Evolutionary conservation across 768 basidiomycete genomes (phyloP), one percentile per base, ranked within the genome.

Genomic region (Rhizopogon sp.): DNA sequence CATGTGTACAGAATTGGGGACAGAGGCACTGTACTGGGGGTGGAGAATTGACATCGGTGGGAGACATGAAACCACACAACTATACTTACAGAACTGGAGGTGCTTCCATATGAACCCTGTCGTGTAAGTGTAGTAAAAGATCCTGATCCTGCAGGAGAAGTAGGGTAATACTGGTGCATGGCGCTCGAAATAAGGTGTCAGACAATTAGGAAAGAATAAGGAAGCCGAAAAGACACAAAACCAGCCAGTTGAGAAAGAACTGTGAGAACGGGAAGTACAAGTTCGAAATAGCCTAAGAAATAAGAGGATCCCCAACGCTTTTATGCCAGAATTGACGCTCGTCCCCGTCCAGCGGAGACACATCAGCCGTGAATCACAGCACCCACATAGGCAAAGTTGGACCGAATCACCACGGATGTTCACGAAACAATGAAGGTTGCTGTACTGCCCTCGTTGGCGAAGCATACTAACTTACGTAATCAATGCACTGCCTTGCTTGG

Each of bases 1-100:
- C 45, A 70, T 76, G 50, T 78, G 79, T 5, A 90, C 85, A n/a
- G 82, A 74, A 16, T 69, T 73, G 5, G 85, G 76, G 6, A 90
- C 82, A 60, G 87, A 83, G 6, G 58, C 16, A 13, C 53, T 47
- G 7, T 52, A 45, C 60, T 65, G 25, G 8, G n/a, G 40, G 3
- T 9, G 44, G 31, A 16, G 9, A 29, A 16, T 43, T 31, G 52
- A 5, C 25, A 37, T 49, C 8, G 14, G 14, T 16, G 9, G 9
- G 33, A 47, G 33, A 47, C n/a, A 22, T 43, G 16, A 13, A 3
- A 25, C 44, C 43, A 17, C 5, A n/a, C 51, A 8, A 52, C 50
- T 17, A 17, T 28, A 40, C 22, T 25, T 17, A n/a, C 22, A 22
- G 20, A 29, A 20, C 35, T 45, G 39, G 29, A 55, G 16, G 39